A percentile compares a stretch with the other conserved stretches of the same genome.
These are phyloP conservation scores for Alternaria burnsii DNA, from an alignment of 2,329 filamentous ascomycete genomes.

Conservation along the genomic window DNA sequence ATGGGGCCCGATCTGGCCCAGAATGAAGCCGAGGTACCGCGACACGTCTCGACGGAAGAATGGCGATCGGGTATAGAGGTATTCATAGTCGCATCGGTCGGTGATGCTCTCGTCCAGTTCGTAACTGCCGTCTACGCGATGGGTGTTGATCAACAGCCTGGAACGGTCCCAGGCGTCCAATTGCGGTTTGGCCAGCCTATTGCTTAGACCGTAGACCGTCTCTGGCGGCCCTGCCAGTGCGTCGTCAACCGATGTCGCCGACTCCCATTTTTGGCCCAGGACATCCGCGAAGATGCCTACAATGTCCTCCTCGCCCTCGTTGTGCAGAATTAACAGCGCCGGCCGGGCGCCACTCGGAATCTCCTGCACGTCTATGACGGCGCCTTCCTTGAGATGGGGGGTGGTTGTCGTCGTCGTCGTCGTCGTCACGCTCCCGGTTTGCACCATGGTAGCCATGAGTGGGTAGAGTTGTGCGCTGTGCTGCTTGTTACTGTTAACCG, in stretches of 20 bases:
- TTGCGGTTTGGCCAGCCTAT: constrained; percentile 64
- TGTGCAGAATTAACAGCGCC: constrained; percentile 68
- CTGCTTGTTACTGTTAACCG: constrained; percentile 41
- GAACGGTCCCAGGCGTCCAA: constrained; percentile 66
- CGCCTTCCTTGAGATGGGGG: constrained; percentile 43
- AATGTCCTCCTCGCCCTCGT: constrained; percentile 75
- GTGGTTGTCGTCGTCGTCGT: constrained; percentile 27
- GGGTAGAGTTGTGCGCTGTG: constrained; percentile 25
- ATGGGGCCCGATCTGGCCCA: constrained; percentile 82
- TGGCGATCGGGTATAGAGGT: constrained; percentile 77
- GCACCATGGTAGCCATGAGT: constrained; percentile 52
- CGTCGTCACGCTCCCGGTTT: constrained; percentile 41
- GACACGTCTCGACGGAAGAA: constrained; percentile 79
- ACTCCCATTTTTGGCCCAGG: constrained; percentile 74
- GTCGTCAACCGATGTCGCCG: constrained; percentile 65
- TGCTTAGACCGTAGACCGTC: constrained; percentile 73
- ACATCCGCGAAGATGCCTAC: constrained; percentile 80
- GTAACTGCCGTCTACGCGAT: constrained; percentile 71
- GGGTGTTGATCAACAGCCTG: constrained; percentile 76
- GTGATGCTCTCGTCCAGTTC: constrained; percentile 73
- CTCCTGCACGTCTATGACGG: constrained; percentile 47
- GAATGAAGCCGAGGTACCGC: constrained; percentile 78
- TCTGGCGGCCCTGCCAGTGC: constrained; percentile 65
- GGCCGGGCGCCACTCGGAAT: constrained; percentile 46
- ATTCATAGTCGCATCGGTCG: constrained; percentile 81